Evolutionary conservation across 2,329 filamentous ascomycete species (phyloP).

Genomic region (Xylaria sp.): DNA sequence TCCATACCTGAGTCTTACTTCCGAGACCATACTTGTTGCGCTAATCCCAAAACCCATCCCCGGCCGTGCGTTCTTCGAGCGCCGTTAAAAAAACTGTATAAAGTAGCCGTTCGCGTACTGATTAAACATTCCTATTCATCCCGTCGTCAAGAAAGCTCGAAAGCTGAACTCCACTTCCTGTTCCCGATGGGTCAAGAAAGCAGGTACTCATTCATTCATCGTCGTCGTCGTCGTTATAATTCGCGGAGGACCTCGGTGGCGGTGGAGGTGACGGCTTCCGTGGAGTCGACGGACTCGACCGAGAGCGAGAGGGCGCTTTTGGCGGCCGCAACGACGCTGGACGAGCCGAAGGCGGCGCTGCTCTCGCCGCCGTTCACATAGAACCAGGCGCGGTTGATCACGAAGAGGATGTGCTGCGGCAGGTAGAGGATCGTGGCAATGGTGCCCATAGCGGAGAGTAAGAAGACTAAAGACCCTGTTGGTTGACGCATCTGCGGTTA

Average conservation of each 20-base stretch:
- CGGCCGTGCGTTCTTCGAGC: neutral
- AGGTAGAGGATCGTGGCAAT: conserved; percentile 93
- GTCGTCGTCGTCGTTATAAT: conserved; percentile 47
- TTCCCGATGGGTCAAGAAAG: neutral
- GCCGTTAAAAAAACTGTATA: conserved; percentile 11
- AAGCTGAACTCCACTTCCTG: conserved; percentile 4
- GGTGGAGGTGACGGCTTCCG: conserved; percentile 46
- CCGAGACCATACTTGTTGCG: conserved; percentile 15
- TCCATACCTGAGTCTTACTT: conserved; percentile 25
- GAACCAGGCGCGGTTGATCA: conserved; percentile 89
- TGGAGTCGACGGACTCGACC: conserved; percentile 49
- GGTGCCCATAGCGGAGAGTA: conserved; percentile 85
- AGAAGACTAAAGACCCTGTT: conserved; percentile 88
- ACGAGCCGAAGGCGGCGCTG: conserved; percentile 36
- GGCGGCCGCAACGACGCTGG: conserved; percentile 55
- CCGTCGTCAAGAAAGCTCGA: conserved; percentile 23
- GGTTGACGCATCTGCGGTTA: conserved; percentile 1
- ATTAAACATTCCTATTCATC: conserved; percentile 46
- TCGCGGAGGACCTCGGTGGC: conserved; percentile 51
- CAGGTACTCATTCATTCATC: conserved; percentile 7
- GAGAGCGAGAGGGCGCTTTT: conserved; percentile 57
- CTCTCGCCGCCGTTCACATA: conserved; percentile 86
- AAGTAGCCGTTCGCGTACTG: conserved; percentile 24
- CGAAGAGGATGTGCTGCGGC: conserved; percentile 85
- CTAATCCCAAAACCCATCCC: neutral